Percentiles rank a stretch among this genome's conserved stretches.
Conservation (phyloP, 2,329 filamentous ascomycete genomes). For the Emericellopsis cladophorae region DNA sequence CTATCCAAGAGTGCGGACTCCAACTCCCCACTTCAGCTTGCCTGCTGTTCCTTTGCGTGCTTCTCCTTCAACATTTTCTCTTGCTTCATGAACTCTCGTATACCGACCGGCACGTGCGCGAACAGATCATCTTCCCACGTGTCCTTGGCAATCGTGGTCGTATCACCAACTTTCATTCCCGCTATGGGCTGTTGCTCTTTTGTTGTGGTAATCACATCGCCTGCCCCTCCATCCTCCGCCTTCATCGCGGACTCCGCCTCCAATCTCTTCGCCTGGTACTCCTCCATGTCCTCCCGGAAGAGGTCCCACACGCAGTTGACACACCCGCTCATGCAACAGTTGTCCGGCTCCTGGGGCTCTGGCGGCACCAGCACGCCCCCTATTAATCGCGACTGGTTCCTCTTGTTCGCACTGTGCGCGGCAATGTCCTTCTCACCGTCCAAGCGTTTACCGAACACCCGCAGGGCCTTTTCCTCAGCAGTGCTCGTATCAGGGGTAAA, state of each 20-base stretch:
- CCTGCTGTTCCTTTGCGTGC: constrained; percentile 44
- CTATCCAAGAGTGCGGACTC: too few species aligned
- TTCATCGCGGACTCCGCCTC: constrained; percentile 47
- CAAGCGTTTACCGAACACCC: constrained; percentile 74
- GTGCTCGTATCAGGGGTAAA: constrained; percentile 3
- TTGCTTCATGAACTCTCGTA: constrained; percentile 92
- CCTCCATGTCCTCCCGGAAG: constrained; percentile 84
- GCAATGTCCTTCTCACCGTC: constrained; percentile 60
- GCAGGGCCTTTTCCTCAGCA: constrained; percentile 41
- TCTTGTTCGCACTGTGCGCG: constrained; percentile 43
- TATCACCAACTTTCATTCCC: constrained; percentile 24
- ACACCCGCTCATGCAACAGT: constrained; percentile 98
- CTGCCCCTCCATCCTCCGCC: constrained; percentile 58
- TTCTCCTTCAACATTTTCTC: constrained; percentile 81
- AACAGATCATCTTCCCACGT: constrained; percentile 59
- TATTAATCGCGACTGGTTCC: constrained; percentile 48
- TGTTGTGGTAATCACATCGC: constrained; percentile 52
- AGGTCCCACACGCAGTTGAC: constrained; percentile 95
- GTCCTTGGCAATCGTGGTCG: constrained; percentile 32
- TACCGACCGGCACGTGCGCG: constrained; percentile 74
- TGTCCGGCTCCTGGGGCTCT: constrained; percentile 79
- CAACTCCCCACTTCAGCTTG: too few species aligned
- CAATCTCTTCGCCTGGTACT: constrained; percentile 57
- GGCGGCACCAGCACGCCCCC: constrained; percentile 77
- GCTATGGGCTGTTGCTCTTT: constrained; percentile 52